Conservation (phyloP, 2,329 filamentous ascomycete genomes). For the Didymella sp. region DNA sequence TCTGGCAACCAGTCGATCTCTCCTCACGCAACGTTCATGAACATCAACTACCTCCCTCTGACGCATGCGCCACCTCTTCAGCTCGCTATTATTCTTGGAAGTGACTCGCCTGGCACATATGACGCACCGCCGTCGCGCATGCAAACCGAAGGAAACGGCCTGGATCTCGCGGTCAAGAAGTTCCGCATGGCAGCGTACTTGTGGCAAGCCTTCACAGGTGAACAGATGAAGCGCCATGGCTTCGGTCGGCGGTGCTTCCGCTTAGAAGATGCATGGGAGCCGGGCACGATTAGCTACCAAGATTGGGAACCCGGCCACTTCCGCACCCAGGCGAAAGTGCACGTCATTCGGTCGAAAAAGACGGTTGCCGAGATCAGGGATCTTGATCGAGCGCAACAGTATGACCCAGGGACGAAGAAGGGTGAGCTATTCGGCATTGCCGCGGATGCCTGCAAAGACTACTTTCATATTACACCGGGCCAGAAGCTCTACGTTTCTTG, state of each 20-base stretch:
- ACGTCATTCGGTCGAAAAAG: constrained; percentile 81
- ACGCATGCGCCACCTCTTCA: constrained; percentile 83
- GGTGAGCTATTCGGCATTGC: constrained; percentile 80
- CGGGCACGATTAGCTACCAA: constrained; percentile 77
- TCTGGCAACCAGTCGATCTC: constrained; percentile 70
- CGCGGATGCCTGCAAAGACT: constrained; percentile 74
- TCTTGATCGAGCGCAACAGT: constrained; percentile 79
- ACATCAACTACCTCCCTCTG: constrained; percentile 84
- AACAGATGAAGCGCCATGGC: constrained; percentile 92
- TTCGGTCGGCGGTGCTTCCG: constrained; percentile 86
- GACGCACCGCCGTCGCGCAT: constrained; percentile 79
- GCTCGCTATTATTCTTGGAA: constrained; percentile 84
- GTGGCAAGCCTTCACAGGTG: constrained; percentile 96
- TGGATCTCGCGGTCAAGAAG: constrained; percentile 84
- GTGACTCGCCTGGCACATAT: constrained; percentile 85
- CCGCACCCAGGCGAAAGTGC: constrained; percentile 89
- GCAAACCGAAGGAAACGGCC: constrained; percentile 79
- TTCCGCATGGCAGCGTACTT: constrained; percentile 95
- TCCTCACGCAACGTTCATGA: constrained; percentile 79
- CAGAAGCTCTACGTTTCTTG: constrained; percentile 90
- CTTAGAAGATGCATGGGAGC: constrained; percentile 94
- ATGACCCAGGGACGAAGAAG: constrained; percentile 71
- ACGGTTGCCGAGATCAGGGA: constrained; percentile 84
- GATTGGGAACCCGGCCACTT: constrained; percentile 75
- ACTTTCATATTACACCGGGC: constrained; percentile 76